Evolutionary conservation across 306 rosid species (phyloP), one percentile per base, ranked within the genome.

Genomic region (Dryas octopetala): DNA sequence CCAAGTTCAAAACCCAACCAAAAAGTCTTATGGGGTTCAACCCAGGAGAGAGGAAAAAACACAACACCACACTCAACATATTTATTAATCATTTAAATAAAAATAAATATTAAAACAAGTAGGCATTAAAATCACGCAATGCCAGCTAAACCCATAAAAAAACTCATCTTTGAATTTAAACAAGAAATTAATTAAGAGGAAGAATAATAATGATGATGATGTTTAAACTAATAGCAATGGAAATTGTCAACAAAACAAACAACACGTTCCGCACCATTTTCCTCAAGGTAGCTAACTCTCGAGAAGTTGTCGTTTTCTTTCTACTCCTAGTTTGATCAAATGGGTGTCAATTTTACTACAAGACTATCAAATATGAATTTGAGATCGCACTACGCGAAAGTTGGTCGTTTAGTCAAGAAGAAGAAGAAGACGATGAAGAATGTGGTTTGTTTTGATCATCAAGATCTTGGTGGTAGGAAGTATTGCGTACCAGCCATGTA

Each of bases 401-500:
- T 61, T 10, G 40, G 12, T 16, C 77, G 40, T 45, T 3, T 32
- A 32, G 68, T 65, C 70, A 65, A 45, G 68, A 19, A 45, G 76
- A 55, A 49, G 62, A n/a, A 41, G 66, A 72, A 48, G 54, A 71
- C 62, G 44, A 73, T 60, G 68, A 73, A 60, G 58, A 73, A 73
- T 73, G 77, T 47, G 52, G 77, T 60, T 60, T 47, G 59, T 78
- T 11, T 41, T 74, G 73, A 57, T 46, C 69, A 79, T 87, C 89
- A 92, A 83, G 99, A 90, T 89, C 99, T 91, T 82, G 96, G 97
- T 68, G 91, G 97, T 74, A 85, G 90, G 97, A 92, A 96, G 97
- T 92, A 96, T 84, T 96, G 99, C 97, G 99, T 96, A 89, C 97
- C 89, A 75, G 93, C 84, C 87, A 96, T 89, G 92, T 76, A 96